Evolutionary conservation across 306 rosid species (phyloP).

Genomic region (Calophaca sinica): DNA sequence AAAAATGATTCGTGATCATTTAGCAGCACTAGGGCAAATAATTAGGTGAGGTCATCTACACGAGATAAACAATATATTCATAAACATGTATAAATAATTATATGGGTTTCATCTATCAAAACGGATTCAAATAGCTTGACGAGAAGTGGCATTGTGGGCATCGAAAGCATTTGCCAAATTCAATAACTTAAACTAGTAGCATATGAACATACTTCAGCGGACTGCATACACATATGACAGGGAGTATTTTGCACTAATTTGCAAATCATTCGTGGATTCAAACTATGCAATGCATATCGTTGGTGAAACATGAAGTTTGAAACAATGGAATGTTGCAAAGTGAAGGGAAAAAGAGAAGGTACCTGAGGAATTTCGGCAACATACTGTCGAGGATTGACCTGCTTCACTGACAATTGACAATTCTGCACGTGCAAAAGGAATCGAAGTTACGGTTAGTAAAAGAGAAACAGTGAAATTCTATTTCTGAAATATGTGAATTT

Average conservation of each 20-base stretch:
- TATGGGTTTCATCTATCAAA: background rate
- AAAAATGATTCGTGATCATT: background rate
- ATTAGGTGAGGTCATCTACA: background rate
- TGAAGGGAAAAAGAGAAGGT: background rate
- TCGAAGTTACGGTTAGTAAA: background rate
- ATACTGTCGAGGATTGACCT: slow-evolving; percentile 87
- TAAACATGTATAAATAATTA: background rate
- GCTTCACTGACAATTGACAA: slow-evolving; percentile 91
- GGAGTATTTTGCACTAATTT: too few species aligned
- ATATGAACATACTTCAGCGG: background rate
- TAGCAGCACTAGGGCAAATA: background rate
- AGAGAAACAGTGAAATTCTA: background rate
- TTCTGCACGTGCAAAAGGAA: slow-evolving; percentile 44
- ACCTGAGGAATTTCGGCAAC: slow-evolving; percentile 93
- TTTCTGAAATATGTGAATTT: background rate
- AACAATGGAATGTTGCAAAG: background rate
- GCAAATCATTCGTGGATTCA: background rate
- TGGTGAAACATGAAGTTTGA: background rate
- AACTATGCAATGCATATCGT: background rate
- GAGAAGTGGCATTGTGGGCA: background rate
- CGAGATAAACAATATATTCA: background rate
- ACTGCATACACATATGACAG: too few species aligned
- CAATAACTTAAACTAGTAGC: background rate
- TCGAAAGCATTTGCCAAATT: background rate
- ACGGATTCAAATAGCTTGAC: background rate